Conservation (phyloP, 176 grass and related monocot species). For the Oryza rufipogon region DNA sequence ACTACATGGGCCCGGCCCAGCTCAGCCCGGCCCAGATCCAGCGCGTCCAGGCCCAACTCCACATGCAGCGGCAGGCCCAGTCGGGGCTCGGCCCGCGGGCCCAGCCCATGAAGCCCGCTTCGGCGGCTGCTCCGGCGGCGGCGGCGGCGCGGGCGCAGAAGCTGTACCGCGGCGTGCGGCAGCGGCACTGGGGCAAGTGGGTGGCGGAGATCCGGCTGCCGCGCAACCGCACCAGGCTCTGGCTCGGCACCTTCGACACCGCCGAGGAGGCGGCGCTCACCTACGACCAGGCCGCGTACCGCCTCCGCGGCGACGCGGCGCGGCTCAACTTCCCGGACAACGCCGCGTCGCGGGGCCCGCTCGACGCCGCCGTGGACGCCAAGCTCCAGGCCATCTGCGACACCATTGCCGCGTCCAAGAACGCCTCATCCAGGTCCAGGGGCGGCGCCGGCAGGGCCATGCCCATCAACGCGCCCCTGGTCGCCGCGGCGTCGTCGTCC, state of each 20-base stretch:
- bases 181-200: constrained; percentile 91
- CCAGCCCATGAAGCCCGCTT: constrained; percentile 37
- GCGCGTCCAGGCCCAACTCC: constrained; percentile 40
- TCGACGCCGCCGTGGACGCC: constrained; percentile 48
- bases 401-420: constrained; percentile 45
- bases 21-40: constrained; percentile 44
- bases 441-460: background rate
- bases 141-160: constrained; percentile 33
- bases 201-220: constrained; percentile 86
- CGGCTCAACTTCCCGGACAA: constrained; percentile 62
- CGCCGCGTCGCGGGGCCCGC: constrained; percentile 28
- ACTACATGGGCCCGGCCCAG: background rate
- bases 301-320: constrained; percentile 57
- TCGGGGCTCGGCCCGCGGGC: constrained; percentile 30
- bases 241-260: constrained; percentile 91
- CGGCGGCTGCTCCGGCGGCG: background rate
- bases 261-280: constrained; percentile 63
- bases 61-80: constrained; percentile 30
- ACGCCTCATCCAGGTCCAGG: background rate
- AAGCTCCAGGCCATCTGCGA: constrained; percentile 72
- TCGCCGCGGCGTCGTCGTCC: background rate
- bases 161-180: constrained; percentile 86
- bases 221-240: constrained; percentile 66
- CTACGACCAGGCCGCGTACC: constrained; percentile 56
- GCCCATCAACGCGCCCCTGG: constrained; percentile 16